phyloP scores from a whole-genome alignment of 2,329 filamentous ascomycete species.

The Rhinocladiella mackenziei region DNA sequence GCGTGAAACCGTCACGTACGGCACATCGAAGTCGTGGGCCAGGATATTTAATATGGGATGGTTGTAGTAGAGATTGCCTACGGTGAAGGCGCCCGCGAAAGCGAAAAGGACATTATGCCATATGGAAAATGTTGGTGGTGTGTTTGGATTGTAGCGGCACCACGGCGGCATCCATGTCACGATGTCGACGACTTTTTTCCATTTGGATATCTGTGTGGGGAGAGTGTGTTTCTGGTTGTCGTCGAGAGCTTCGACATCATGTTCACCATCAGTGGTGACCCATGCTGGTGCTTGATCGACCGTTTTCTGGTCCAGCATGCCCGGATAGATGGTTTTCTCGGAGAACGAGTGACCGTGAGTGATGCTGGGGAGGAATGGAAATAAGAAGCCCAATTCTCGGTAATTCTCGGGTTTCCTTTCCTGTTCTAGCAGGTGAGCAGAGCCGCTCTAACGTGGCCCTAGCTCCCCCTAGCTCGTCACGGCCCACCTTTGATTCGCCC shows the following conservation, averaged over 20 bases:
- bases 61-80: conserved; percentile 66
- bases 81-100: conserved; percentile 58
- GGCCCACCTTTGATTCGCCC: too few relatives aligned
- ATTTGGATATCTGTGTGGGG: neutral
- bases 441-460: too few relatives aligned
- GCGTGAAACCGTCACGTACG: conserved; percentile 61
- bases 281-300: conserved; percentile 4
- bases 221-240: conserved; percentile 10
- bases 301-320: conserved; percentile 18
- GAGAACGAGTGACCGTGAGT: too few relatives aligned
- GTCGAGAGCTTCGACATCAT: conserved; percentile 7
- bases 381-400: too few relatives aligned
- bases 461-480: too few relatives aligned
- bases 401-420: too few relatives aligned
- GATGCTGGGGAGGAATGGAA: too few relatives aligned
- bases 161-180: conserved; percentile 56
- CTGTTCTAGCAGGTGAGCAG: too few relatives aligned
- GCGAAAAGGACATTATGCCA: conserved; percentile 55
- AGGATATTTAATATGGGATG: conserved; percentile 75
- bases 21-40: conserved; percentile 65
- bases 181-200: conserved; percentile 10
- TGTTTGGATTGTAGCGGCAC: conserved; percentile 64
- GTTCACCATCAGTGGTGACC: conserved; percentile 2
- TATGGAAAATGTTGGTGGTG: conserved; percentile 65
- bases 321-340: neutral